Conservation (phyloP, 2,329 filamentous ascomycete species). For the Xylariaceae sp. region DNA sequence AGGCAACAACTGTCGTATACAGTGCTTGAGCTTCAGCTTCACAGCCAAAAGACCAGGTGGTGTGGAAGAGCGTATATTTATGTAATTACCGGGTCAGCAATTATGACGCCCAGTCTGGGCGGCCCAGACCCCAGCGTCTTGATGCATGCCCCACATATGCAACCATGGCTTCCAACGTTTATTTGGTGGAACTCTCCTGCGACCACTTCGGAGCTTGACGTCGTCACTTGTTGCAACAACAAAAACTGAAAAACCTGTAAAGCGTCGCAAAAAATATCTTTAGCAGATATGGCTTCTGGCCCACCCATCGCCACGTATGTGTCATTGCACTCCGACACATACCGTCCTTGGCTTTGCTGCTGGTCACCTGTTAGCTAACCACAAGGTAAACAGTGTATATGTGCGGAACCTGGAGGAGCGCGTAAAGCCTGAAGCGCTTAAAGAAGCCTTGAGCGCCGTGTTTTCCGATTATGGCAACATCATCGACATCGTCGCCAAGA, state of each 20-base stretch:
- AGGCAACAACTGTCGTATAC: too few relatives aligned
- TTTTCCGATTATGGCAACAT: constrained; percentile 90
- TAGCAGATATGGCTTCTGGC: constrained; percentile 43
- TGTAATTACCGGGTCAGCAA: too few relatives aligned
- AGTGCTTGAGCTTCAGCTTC: too few relatives aligned
- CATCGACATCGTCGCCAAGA: constrained; percentile 85
- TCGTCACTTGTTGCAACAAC: background rate
- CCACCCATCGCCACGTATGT: constrained; percentile 70
- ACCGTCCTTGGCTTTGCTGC: constrained; percentile 31
- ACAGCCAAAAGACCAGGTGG: too few relatives aligned
- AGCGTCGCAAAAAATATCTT: background rate
- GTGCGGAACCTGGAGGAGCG: constrained; percentile 90
- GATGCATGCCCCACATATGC: too few relatives aligned
- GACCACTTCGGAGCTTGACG: too few relatives aligned
- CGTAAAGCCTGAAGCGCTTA: constrained; percentile 80
- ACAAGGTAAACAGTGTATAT: constrained; percentile 58
- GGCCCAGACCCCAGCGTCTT: too few relatives aligned
- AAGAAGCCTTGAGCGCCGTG: constrained; percentile 73
- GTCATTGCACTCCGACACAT: constrained; percentile 75
- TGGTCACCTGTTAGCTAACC: constrained; percentile 23
- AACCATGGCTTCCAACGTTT: background rate
- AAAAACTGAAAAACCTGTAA: constrained; percentile 2
- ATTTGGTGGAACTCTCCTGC: too few relatives aligned
- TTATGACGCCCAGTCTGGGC: too few relatives aligned
- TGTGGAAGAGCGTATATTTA: too few relatives aligned